A percentile compares a stretch with the other conserved stretches of the same genome.
Evolutionary conservation across 2,329 filamentous ascomycete species (phyloP).

Genomic region (Huntiella savannae): DNA sequence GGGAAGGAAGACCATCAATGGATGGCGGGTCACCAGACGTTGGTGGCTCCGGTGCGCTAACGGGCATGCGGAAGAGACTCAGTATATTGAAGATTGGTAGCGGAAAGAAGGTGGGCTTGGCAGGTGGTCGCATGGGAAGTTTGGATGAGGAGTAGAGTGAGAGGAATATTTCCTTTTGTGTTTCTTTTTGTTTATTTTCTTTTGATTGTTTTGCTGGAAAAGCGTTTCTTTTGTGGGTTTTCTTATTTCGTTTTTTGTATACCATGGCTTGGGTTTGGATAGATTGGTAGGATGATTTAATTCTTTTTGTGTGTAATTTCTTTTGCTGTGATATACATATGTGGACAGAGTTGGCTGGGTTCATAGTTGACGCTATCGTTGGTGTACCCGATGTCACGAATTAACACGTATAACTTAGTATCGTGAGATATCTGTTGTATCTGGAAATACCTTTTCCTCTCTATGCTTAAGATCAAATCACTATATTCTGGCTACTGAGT

Average conservation of each 20-base stretch:
- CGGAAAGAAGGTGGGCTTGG: conserved; percentile 43
- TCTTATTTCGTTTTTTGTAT: conserved; percentile 3
- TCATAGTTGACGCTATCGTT: too few relatives aligned
- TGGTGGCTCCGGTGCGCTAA: conserved; percentile 24
- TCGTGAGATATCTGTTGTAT: background rate
- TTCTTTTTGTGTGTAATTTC: background rate
- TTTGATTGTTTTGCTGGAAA: conserved; percentile 1
- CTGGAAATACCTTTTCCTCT: background rate
- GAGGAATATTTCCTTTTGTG: background rate
- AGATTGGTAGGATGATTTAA: background rate
- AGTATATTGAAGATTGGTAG: conserved; percentile 54
- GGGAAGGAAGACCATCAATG: conserved; percentile 9
- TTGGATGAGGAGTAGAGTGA: conserved; percentile 33
- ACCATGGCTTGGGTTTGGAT: background rate
- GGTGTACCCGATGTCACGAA: too few relatives aligned
- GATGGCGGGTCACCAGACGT: conserved; percentile 17
- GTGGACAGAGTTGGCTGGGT: too few relatives aligned
- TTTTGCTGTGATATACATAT: background rate
- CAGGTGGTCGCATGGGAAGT: conserved; percentile 27
- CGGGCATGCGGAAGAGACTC: conserved; percentile 57
- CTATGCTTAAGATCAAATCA: background rate
- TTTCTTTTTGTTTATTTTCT: conserved; percentile 1
- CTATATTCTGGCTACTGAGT: background rate
- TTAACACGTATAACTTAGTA: background rate
- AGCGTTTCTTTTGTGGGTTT: background rate